Conservation (phyloP, 2,329 filamentous ascomycete species). For the Paecilomyces sp. region DNA sequence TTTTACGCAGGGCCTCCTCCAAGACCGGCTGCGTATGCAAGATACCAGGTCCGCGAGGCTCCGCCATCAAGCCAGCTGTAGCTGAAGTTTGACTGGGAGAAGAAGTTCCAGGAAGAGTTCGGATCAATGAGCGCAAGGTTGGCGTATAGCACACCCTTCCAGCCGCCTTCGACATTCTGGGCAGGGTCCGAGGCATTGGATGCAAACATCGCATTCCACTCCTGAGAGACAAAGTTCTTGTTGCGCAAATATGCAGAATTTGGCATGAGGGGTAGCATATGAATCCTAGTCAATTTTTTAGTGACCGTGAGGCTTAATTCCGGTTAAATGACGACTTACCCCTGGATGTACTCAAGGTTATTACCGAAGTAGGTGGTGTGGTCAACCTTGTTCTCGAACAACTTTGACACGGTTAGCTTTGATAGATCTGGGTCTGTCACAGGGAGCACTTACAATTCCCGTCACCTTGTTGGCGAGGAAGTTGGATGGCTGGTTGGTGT, state of each 20-base stretch:
- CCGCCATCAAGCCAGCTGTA: constrained; percentile 64
- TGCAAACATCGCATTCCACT: constrained; percentile 75
- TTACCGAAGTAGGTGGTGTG: constrained; percentile 84
- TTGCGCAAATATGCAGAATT: constrained; percentile 61
- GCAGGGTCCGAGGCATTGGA: constrained; percentile 55
- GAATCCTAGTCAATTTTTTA: constrained; percentile 54
- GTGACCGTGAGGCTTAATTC: not conserved
- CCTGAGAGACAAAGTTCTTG: constrained; percentile 65
- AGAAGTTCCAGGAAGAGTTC: constrained; percentile 64
- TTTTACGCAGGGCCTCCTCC: not conserved
- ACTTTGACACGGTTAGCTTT: constrained; percentile 39
- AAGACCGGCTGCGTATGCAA: constrained; percentile 66
- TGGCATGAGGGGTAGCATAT: constrained; percentile 73
- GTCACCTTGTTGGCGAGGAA: constrained; percentile 73
- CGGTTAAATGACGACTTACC: constrained; percentile 22
- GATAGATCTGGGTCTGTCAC: constrained; percentile 30
- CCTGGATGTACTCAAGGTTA: constrained; percentile 63
- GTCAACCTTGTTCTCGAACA: constrained; percentile 95
- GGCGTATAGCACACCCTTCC: constrained; percentile 77
- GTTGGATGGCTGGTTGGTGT: constrained; percentile 63
- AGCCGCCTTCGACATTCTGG: constrained; percentile 59
- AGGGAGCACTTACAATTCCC: constrained; percentile 42
- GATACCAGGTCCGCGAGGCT: constrained; percentile 76
- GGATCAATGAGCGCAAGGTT: constrained; percentile 77
- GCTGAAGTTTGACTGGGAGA: constrained; percentile 60